Base-by-base conservation (phyloP, 805 yeast species). In the Wickerhamomyces bisporus region DNA sequence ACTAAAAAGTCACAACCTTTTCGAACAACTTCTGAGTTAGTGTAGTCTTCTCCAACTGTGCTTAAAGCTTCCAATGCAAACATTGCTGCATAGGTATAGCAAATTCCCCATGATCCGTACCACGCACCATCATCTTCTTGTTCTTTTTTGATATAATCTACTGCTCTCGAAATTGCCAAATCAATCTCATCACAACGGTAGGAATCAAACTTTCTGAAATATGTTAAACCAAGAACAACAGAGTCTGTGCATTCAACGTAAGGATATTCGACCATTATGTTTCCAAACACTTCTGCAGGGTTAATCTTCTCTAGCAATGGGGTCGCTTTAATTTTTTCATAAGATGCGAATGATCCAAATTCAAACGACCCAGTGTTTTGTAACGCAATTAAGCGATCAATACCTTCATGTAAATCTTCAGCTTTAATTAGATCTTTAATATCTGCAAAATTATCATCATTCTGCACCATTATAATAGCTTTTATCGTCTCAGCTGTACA, bases 91-190 rank as follows among this genome's bases (percentile, higher is more conserved):
- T 93, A 93, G 0, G 96, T 86, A 57, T 72, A 88, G 57, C 99
- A 93, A 5, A 93, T 81, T 26, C 98, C 99, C 99, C 99, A 93
- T 29, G 87, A 79, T 1, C 99, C 99, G 58, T 89, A 94, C 98
- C 98, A 93, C 12, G 95, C 80, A 0, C 99, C 99, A 60, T 93
- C 96, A 0, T 55, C 52, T 31, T 69, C 66, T 60, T 93, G 98
- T 3, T 75, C 75, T 3, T 66, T 60, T 35, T 73, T 75, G 31
- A 93, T 85, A 52, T 82, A 93, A 4, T 71, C 60, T 13, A 86
- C 71, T 0, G 96, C 98, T 38, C 77, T 70, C 4, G 74, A 67
- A 32, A 93, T 84, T 0, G 96, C 80, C n/a, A 63, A 43, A 36
- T 70, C 64, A 23, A 93, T 81, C 24, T 85, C 88, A 5, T 68